Evolutionary conservation across 768 basidiomycete genomes (phyloP).

Genomic region (Clavulina sp.): DNA sequence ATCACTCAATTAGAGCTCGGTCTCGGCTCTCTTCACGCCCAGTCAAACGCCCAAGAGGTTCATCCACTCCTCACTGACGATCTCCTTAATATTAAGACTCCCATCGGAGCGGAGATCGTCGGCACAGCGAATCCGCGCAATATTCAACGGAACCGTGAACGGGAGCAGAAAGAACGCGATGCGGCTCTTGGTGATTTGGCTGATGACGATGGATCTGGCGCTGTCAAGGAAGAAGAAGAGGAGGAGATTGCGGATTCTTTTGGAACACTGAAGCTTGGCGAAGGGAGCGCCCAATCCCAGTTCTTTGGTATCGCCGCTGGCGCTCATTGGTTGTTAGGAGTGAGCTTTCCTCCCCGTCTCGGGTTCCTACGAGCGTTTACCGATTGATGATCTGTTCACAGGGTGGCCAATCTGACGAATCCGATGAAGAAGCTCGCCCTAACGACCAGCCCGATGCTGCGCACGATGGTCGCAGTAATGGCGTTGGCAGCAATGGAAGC

Average conservation of each 20-base stretch:
- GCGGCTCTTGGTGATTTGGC: too few relatives aligned
- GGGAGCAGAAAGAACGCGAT: neutral
- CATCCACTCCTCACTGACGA: constrained; percentile 11
- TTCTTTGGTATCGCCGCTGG: constrained; percentile 11
- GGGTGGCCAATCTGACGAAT: too few relatives aligned
- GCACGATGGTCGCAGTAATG: neutral
- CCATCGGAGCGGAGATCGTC: constrained; percentile 10
- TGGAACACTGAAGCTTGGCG: constrained; percentile 9
- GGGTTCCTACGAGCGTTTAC: neutral
- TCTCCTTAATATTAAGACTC: constrained; percentile 10
- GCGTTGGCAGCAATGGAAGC: too few relatives aligned
- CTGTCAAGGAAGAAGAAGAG: neutral
- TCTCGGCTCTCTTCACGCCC: neutral
- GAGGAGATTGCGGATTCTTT: constrained; percentile 10
- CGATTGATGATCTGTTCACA: too few relatives aligned
- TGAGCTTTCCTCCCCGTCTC: constrained; percentile 2
- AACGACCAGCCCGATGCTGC: constrained; percentile 1
- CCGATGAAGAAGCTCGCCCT: constrained; percentile 1
- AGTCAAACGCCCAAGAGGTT: neutral
- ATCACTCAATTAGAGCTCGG: constrained; percentile 9
- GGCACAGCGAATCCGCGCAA: neutral
- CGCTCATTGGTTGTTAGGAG: constrained; percentile 11
- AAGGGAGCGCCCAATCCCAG: constrained; percentile 7
- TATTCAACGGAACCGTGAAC: neutral
- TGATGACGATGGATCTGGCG: neutral